Conservation (phyloP, 2,329 filamentous ascomycete species). For the Bipolaris oryzae region DNA sequence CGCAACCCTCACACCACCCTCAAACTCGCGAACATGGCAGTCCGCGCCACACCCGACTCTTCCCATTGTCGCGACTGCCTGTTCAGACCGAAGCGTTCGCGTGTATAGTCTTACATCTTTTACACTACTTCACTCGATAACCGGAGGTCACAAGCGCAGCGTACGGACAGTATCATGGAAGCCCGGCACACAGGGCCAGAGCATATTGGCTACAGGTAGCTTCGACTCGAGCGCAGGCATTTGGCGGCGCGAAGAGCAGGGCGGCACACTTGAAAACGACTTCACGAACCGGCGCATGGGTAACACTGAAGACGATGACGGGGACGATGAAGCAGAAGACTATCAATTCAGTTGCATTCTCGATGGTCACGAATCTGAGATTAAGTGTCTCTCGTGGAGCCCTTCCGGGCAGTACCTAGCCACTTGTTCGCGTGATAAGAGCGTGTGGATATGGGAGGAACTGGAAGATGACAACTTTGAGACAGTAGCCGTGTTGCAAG, state of each 20-base stretch:
- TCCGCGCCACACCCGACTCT: constrained; percentile 84
- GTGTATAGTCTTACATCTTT: constrained; percentile 87
- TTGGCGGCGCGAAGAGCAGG: constrained; percentile 71
- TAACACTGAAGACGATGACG: constrained; percentile 48
- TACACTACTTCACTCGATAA: constrained; percentile 76
- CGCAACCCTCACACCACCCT: constrained; percentile 60
- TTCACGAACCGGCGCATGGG: constrained; percentile 27
- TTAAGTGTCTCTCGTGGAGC: constrained; percentile 79
- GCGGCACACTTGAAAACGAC: constrained; percentile 52
- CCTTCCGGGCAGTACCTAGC: constrained; percentile 79
- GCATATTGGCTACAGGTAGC: constrained; percentile 86
- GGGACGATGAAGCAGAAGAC: constrained; percentile 72
- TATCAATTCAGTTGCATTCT: constrained; percentile 93
- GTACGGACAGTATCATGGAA: constrained; percentile 91
- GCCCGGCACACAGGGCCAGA: constrained; percentile 64
- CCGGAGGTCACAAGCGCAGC: constrained; percentile 87
- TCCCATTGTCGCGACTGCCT: constrained; percentile 86
- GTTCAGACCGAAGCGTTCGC: constrained; percentile 83
- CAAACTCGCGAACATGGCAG: constrained; percentile 75
- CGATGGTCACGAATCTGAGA: constrained; percentile 93
- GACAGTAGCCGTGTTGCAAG: constrained; percentile 90
- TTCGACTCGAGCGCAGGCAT: constrained; percentile 90
- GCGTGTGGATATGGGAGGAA: constrained; percentile 98
- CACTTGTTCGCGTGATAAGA: constrained; percentile 90
- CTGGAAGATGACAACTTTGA: constrained; percentile 95